Evolutionary conservation across 192 early-diverging fungal genomes (phyloP).

Genomic region (Allomyces macrogynus): DNA sequence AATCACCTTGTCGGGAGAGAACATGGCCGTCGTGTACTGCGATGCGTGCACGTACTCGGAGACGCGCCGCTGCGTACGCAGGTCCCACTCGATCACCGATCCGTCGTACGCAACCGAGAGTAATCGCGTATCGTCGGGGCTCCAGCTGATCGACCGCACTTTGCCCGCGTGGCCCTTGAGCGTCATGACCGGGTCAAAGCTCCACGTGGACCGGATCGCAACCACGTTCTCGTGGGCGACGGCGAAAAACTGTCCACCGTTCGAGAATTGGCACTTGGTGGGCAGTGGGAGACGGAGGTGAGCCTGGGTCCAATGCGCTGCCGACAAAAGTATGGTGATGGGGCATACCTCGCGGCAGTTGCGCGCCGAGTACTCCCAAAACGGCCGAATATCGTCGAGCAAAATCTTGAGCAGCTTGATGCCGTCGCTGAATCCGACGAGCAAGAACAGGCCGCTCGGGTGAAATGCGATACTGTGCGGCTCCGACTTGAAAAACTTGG

Average conservation of each 20-base stretch:
- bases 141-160: slow-evolving; percentile 28
- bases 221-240: slow-evolving; percentile 25
- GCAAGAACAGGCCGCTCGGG: slow-evolving; percentile 31
- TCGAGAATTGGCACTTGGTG: slow-evolving; percentile 4
- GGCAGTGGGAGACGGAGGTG: too few species aligned
- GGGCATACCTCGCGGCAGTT: slow-evolving; percentile 24
- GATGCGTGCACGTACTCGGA: neutral
- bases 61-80: slow-evolving; percentile 9
- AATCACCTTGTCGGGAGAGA: neutral
- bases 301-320: too few species aligned
- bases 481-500: slow-evolving; percentile 26
- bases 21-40: neutral
- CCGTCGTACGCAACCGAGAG: slow-evolving; percentile 30
- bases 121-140: slow-evolving; percentile 25
- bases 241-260: slow-evolving; percentile 29
- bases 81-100: slow-evolving; percentile 23
- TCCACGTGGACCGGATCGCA: slow-evolving; percentile 27
- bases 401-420: slow-evolving; percentile 33
- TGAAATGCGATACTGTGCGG: slow-evolving; percentile 30
- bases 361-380: slow-evolving; percentile 25
- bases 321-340: too few species aligned
- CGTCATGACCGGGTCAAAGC: slow-evolving; percentile 19
- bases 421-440: slow-evolving; percentile 27
- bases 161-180: slow-evolving; percentile 27
- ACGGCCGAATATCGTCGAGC: slow-evolving; percentile 32